A percentile compares a stretch with the other conserved stretches of the same genome.
Conservation (phyloP, 169 alveolate genomes). For the Cryptosporidium felis region DNA sequence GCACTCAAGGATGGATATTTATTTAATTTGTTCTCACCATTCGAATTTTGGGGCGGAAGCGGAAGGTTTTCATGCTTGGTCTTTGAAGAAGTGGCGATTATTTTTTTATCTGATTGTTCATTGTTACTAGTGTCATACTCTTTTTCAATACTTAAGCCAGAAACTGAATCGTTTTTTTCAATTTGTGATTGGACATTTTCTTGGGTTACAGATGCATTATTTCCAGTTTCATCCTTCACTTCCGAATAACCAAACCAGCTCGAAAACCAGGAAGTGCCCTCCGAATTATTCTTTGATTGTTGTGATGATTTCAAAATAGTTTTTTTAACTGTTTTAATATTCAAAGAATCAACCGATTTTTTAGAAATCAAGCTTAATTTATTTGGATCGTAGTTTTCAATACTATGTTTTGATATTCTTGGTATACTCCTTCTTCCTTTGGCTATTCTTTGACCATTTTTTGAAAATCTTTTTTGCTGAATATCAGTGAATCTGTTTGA, state of each 20-base stretch:
- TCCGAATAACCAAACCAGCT: constrained; percentile 15
- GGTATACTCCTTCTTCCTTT: not conserved
- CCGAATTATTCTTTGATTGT: not conserved
- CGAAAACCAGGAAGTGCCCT: constrained; percentile 34
- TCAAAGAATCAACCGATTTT: no score
- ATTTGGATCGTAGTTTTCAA: not conserved
- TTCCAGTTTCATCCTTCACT: not conserved
- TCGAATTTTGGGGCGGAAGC: constrained; percentile 10
- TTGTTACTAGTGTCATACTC: not conserved
- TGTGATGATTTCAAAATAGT: constrained; percentile 46
- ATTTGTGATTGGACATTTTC: no score
- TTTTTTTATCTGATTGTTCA: not conserved
- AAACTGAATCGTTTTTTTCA: no score
- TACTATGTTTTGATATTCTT: not conserved
- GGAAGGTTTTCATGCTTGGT: constrained; percentile 13
- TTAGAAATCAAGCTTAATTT: no score
- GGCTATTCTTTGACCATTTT: constrained; percentile 25
- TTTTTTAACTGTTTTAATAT: constrained; percentile 20
- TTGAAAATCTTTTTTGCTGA: not conserved
- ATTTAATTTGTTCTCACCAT: not conserved
- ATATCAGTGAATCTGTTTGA: not conserved
- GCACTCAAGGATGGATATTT: not conserved
- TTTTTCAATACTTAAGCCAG: not conserved
- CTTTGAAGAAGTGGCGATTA: not conserved
- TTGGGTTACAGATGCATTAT: no score